Evolutionary conservation across 495 filamentous ascomycete species (phyloP).

Genomic region (Daldinia childiae): DNA sequence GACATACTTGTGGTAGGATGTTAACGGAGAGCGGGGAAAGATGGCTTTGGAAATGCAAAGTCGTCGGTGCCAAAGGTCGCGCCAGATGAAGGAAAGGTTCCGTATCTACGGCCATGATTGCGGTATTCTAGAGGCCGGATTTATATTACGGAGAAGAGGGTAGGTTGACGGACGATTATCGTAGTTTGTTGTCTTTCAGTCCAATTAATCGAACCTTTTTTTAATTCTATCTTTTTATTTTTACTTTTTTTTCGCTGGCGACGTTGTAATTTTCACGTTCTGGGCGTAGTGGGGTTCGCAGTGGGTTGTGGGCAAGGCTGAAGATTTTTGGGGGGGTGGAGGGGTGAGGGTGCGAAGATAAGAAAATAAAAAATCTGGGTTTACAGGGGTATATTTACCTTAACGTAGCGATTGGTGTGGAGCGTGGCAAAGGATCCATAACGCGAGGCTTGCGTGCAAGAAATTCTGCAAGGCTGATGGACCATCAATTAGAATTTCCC

Average conservation of each 20-base stretch:
- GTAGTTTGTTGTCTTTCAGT: constrained; percentile 1
- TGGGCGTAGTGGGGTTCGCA: constrained; percentile 27
- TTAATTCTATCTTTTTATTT: constrained; percentile 1
- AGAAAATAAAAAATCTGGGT: background rate
- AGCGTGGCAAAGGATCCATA: constrained; percentile 7
- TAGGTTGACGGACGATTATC: background rate
- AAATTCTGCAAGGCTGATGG: constrained; percentile 43
- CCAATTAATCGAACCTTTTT: constrained; percentile 12
- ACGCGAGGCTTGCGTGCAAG: constrained; percentile 22
- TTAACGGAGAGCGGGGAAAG: constrained; percentile 91
- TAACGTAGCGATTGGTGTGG: background rate
- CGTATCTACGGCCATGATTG: constrained; percentile 79
- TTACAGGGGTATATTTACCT: background rate
- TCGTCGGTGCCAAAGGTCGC: constrained; percentile 83
- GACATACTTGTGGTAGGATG: constrained; percentile 90
- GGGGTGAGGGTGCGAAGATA: constrained; percentile 6
- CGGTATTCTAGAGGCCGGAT: constrained; percentile 11
- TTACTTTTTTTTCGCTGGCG: background rate
- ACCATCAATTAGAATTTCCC: constrained; percentile 25
- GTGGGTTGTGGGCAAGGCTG: constrained; percentile 43
- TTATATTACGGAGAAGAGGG: constrained; percentile 2
- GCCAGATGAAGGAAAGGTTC: constrained; percentile 94
- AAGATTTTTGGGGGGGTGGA: background rate
- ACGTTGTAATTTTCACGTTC: constrained; percentile 40
- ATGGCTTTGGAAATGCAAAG: constrained; percentile 78